Evolutionary conservation across 306 rosid species (phyloP).

Genomic region (Amphicarpaea edgeworthii): DNA sequence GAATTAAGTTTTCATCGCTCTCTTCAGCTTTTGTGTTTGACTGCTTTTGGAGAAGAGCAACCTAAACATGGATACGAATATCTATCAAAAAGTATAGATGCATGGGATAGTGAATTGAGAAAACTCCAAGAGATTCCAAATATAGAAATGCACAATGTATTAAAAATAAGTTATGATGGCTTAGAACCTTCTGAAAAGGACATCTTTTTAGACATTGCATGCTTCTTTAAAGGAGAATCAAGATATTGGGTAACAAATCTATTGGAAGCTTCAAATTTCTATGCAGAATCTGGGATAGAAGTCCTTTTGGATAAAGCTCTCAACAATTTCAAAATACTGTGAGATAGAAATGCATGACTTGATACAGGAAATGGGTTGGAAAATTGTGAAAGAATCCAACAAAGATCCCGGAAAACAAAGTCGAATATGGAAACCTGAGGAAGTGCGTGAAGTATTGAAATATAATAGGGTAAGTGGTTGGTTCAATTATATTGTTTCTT

Average conservation of each 20-base stretch:
- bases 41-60: not conserved
- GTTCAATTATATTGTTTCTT: not conserved
- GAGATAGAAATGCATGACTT: not conserved
- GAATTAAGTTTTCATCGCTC: not conserved
- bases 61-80: not conserved
- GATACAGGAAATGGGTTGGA: not conserved
- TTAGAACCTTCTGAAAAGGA: too few species aligned
- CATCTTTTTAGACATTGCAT: not conserved
- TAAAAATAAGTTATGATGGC: too few species aligned
- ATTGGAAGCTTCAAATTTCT: not conserved
- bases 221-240: not conserved
- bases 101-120: not conserved
- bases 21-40: not conserved
- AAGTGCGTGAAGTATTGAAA: slow-evolving; percentile 6
- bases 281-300: not conserved
- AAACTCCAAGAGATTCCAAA: not conserved
- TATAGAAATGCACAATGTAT: too few species aligned
- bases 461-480: slow-evolving; percentile 17
- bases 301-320: slow-evolving; percentile 34
- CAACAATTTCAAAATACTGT: not conserved
- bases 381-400: not conserved
- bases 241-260: not conserved
- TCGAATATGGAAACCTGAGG: not conserved
- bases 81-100: not conserved
- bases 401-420: not conserved